Evolutionary conservation across 768 basidiomycete genomes (phyloP), one percentile per base, ranked within the genome.

Genomic region (Pleurotus djamor): DNA sequence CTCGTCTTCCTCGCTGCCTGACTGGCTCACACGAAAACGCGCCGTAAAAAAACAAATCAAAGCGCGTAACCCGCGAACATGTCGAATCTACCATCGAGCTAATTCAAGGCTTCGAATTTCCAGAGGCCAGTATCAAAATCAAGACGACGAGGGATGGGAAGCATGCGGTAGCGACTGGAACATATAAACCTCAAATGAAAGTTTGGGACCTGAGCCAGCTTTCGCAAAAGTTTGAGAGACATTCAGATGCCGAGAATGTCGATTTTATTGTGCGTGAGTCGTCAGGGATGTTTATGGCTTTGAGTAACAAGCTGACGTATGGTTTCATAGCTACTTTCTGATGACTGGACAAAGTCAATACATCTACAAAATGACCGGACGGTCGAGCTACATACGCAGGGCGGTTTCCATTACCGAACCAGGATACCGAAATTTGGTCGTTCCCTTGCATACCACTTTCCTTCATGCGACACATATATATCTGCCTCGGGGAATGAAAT

Each of bases 261-360:
- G 97, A 99, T 71, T 99, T 99, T 76, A 83, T 89, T 79, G 95
- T 97, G 77, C 83, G 95, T 91, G 72, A 80, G 79, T 84, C 57
- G 17, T 21, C 21, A 28, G 35, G 17, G 10, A 28, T 52, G 0
- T 21, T 16, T 48, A 21, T 54, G 47, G 43, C 54, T 47, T 16
- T 38, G 59, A 32, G 52, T 43, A 59, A 50, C 32, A 57, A 44
- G 48, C 44, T 59, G 35, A 52, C 9, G 6, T 41, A 44, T 61
- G 51, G 10, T 47, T 55, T 17, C 61, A 6, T 72, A 97, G 95
- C 88, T 94, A 65, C 80, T 98, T 6, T 98, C 96, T 1, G 92
- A 96, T 67, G 96, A 98, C 78, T 98, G 96, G 96, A 98, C 96
- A 5, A 98, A 98, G 71, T 89, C 92, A n/a, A 81, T 98, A 62